Evolutionary conservation across 2,329 filamentous ascomycete genomes (phyloP), one percentile per base, ranked within the genome.

Genomic region (Ophiosphaerella korrae): DNA sequence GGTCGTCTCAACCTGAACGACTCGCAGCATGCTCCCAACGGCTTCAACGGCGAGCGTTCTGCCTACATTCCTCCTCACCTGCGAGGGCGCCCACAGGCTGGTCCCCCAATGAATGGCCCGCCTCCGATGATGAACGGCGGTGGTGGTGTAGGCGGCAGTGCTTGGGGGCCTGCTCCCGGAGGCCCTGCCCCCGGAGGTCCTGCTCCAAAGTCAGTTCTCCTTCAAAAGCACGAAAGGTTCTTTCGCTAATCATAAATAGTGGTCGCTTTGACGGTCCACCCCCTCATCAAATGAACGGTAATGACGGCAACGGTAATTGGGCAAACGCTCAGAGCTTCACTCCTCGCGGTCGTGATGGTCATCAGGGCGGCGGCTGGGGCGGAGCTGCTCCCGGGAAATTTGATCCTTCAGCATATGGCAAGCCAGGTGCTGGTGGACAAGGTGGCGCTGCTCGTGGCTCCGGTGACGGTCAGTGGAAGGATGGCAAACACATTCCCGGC

Each of bases 391-490:
- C 74, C 58, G 77, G 76, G 63, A 75, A 75, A 58, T 87, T 87
- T 72, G 84, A 88, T 70, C 80, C 84, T 61, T 85, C 83, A 72
- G 83, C 79, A 51, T 88, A 88, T 66, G 83, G 83, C 55, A 80
- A 78, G 69, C 77, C 79, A 52, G 75, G 76, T 58, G 69, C 58
- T 58, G 70, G 70, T 51, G 78, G 81, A 55, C 81, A 82, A 53
- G 79, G 78, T 58, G 79, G 81, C 63, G 66, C 82, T 70, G 82
- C 86, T 67, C 87, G 89, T 68, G 92, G 92, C 68, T 95, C 92
- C 73, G 94, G 94, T 69, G 94, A 97, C 71, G 94, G 94, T 70
- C 87, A 91, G 80, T 99, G 94, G 94, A 87, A 88, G 71, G 93
- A 97, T 63, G 94, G 94, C 77, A 96, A 97, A 83, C 94, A 99